phyloP scores from a whole-genome alignment of 2,329 filamentous ascomycete species.

The Thermomyces lanuginosus region DNA sequence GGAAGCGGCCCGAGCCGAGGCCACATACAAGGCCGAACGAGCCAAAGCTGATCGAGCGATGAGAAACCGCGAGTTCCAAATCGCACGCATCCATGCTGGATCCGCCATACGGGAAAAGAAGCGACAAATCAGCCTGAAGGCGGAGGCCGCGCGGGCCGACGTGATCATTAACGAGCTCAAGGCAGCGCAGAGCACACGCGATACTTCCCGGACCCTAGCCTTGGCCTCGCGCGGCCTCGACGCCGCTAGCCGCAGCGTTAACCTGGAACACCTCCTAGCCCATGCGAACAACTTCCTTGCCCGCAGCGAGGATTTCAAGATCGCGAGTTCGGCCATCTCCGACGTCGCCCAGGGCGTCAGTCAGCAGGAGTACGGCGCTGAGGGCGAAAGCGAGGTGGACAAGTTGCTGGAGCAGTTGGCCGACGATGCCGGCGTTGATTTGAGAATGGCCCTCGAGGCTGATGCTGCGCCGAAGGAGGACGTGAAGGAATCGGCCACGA shows the following conservation, averaged over 20 bases:
- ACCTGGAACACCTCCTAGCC: slow-evolving; percentile 27
- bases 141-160: slow-evolving; percentile 31
- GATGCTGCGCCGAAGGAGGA: slow-evolving; percentile 25
- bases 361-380: slow-evolving; percentile 30
- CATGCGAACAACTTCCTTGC: slow-evolving; percentile 29
- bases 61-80: slow-evolving; percentile 33
- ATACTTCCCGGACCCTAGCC: slow-evolving; percentile 29
- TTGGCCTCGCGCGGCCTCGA: slow-evolving; percentile 30
- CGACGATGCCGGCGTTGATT: slow-evolving; percentile 28
- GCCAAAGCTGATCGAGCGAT: slow-evolving; percentile 33
- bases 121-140: slow-evolving; percentile 29
- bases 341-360: slow-evolving; percentile 26
- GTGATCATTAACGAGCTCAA: slow-evolving; percentile 35
- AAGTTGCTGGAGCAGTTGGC: slow-evolving; percentile 29
- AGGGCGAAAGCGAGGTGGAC: slow-evolving; percentile 27
- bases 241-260: slow-evolving; percentile 29
- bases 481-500: slow-evolving; percentile 20
- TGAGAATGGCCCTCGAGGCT: slow-evolving; percentile 24
- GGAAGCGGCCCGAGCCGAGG: slow-evolving; percentile 30
- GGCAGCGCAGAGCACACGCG: slow-evolving; percentile 32
- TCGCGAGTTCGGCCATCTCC: slow-evolving; percentile 26
- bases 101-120: slow-evolving; percentile 32
- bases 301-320: slow-evolving; percentile 28
- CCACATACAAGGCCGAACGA: slow-evolving; percentile 32
- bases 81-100: slow-evolving; percentile 32